Conservation (phyloP, 257 asterid species). For the Rhazya stricta region DNA sequence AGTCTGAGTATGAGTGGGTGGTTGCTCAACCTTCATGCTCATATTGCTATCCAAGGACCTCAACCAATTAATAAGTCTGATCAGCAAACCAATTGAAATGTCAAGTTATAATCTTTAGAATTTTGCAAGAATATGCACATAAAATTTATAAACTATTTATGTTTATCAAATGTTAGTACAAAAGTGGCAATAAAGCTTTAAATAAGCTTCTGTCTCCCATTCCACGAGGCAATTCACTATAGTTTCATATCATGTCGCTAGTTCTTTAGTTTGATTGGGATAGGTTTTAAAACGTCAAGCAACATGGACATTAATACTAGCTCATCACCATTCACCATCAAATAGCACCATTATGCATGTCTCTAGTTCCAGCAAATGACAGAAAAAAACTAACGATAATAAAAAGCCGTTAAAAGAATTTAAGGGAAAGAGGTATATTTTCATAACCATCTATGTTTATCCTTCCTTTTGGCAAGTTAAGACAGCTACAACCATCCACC, state of each 20-base stretch:
- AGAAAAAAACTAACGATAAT: background rate
- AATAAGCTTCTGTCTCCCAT: background rate
- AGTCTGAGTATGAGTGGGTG: slow-evolving; percentile 37
- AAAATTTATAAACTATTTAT: background rate
- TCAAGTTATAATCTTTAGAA: background rate
- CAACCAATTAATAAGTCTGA: slow-evolving; percentile 1
- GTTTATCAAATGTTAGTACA: background rate
- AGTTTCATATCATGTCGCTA: background rate
- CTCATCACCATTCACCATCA: background rate
- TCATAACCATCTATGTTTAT: background rate
- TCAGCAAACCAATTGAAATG: background rate
- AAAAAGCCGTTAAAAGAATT: background rate
- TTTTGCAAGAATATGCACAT: background rate
- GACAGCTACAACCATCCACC: background rate
- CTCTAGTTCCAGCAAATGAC: background rate
- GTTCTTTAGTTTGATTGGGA: background rate
- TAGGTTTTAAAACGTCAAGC: background rate
- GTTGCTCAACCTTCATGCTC: slow-evolving; percentile 57
- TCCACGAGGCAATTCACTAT: background rate
- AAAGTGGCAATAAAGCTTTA: background rate
- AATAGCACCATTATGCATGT: background rate
- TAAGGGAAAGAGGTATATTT: background rate
- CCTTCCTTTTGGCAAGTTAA: background rate
- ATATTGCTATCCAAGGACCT: slow-evolving; percentile 37
- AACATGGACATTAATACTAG: background rate